Evolutionary conservation across 371 early-diverging fungal genomes (phyloP), one percentile per base, ranked within the genome.

Genomic region (Chytridiales sp.): DNA sequence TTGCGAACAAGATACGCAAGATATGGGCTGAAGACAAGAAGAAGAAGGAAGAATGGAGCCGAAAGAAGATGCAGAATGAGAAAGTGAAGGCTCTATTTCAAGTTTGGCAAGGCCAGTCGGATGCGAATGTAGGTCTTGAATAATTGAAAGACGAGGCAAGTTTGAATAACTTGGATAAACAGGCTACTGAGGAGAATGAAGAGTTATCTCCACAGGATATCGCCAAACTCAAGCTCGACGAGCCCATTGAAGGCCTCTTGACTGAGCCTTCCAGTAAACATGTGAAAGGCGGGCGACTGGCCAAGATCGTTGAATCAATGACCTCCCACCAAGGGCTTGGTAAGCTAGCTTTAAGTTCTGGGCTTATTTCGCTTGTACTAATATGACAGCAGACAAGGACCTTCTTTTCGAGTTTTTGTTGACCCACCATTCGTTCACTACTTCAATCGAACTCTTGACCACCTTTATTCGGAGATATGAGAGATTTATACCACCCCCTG

Each of bases 361-460:
- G 24, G 34, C n/a, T 21, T 13, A 56, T 35, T 64, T 47, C 27
- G 41, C 29, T 41, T 19, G 17, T n/a, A 3, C 3, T 0, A 5
- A 47, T 30, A 43, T n/a, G 26, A n/a, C n/a, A n/a, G n/a, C n/a
- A n/a, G n/a, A n/a, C n/a, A 19, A 55, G 46, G 21, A 29, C 1
- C 19, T 36, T 11, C 26, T 51, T n/a, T 4, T 43, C 51, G 72
- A 74, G 29, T 62, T 62, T 13, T 58, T 82, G 29, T 34, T 81
- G 57, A 82, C 78, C 9, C 80, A 79, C 60, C 79, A 79, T 46
- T 79, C 82, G 15, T 81, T 82, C 55, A 78, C 76, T 2, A 74
- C 79, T 11, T 71, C 75, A 8, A 29, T 63, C 24, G 78, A 81
- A 24, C 55, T 82, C 22, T 51, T 82, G 54, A 74, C 76, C 41